Evolutionary conservation across 192 early-diverging fungal species (phyloP).

Genomic region (Entophlyctis luteolus): DNA sequence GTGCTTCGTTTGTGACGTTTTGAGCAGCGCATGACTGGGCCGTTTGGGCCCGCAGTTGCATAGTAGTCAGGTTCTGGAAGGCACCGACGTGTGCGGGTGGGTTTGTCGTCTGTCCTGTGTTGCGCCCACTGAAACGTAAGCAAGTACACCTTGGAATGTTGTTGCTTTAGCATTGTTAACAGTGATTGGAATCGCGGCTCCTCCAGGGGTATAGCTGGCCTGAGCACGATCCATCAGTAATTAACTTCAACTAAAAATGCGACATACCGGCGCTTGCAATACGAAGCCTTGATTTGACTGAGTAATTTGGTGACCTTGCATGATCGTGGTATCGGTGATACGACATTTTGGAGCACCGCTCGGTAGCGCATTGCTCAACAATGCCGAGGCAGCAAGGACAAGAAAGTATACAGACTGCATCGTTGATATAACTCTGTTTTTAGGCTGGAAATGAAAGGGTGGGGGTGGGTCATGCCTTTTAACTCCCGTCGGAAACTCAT

Average conservation of each 20-base stretch:
- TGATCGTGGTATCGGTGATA: slow-evolving; percentile 2
- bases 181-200: slow-evolving; percentile 15
- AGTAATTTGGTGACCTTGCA: not conserved
- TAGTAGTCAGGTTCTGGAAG: not conserved
- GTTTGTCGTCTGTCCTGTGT: not conserved
- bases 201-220: slow-evolving; percentile 21
- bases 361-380: not conserved
- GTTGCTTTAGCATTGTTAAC: not conserved
- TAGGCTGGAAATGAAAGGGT: too few species aligned
- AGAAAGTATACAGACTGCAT: too few species aligned
- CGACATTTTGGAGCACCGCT: slow-evolving; percentile 17
- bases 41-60: slow-evolving; percentile 36
- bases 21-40: slow-evolving; percentile 26
- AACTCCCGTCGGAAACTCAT: too few species aligned
- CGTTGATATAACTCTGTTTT: too few species aligned
- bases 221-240: too few species aligned
- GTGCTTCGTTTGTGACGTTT: slow-evolving; percentile 25
- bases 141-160: slow-evolving; percentile 24
- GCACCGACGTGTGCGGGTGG: not conserved
- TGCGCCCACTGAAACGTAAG: slow-evolving; percentile 31
- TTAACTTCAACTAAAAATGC: too few species aligned
- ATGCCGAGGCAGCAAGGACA: not conserved
- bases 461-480: too few species aligned
- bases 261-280: too few species aligned
- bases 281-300: not conserved